A percentile compares a stretch with the other conserved stretches of the same genome.
These are phyloP conservation scores for Cercospora sp. DNA, from an alignment of 2,329 filamentous ascomycete species.

Conservation along the genomic window DNA sequence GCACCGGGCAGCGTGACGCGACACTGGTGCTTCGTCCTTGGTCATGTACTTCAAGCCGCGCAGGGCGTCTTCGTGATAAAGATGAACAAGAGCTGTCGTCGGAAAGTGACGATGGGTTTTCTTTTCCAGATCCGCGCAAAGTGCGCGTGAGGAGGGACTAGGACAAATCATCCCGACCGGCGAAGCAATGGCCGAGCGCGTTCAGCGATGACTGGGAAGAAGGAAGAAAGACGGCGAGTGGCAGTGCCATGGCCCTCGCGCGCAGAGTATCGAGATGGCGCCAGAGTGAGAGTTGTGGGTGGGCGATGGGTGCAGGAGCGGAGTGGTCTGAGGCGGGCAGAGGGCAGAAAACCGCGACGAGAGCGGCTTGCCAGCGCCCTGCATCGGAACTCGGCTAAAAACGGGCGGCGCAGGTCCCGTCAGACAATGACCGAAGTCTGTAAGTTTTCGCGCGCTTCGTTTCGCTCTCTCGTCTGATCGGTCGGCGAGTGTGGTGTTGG, in stretches of 20 bases:
- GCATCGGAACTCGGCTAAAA: background rate
- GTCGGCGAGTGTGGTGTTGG: background rate
- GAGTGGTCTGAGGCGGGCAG: background rate
- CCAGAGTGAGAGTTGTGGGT: background rate
- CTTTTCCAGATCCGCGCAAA: slow-evolving; percentile 5
- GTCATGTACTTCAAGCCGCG: background rate
- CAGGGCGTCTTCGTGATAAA: background rate
- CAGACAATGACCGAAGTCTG: background rate
- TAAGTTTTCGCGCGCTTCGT: background rate
- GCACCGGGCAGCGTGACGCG: background rate
- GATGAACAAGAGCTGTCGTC: background rate
- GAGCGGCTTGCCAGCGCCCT: background rate
- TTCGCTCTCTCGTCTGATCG: background rate
- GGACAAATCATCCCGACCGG: background rate
- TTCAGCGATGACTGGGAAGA: background rate
- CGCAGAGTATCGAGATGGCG: background rate
- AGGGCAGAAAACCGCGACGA: background rate
- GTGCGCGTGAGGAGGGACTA: background rate
- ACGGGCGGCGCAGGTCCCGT: background rate
- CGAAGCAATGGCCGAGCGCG: background rate
- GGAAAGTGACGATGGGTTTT: background rate
- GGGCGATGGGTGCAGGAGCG: background rate
- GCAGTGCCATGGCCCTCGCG: background rate
- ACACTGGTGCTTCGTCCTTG: background rate
- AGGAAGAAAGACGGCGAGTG: background rate